Evolutionary conservation across 768 basidiomycete species (phyloP).

Genomic region (Psilocybe azurescens): DNA sequence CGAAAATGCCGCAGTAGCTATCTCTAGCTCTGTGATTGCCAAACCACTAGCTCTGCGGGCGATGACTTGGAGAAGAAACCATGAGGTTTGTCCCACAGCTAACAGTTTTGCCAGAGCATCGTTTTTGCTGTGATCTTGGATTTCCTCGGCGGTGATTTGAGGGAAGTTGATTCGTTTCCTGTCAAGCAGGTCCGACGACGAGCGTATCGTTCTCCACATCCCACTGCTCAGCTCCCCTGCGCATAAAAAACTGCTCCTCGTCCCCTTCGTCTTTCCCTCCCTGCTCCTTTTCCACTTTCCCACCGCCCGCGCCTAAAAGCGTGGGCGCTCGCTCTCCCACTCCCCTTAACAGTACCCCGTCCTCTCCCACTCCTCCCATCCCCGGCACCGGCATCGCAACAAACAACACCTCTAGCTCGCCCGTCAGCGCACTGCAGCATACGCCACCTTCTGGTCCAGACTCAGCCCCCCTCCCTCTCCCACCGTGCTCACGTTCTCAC

Average conservation of each 20-base stretch:
- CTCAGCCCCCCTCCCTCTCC: neutral
- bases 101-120: constrained; percentile 20
- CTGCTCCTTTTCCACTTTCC: too few species aligned
- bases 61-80: constrained; percentile 25
- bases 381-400: constrained; percentile 22
- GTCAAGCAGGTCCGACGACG: neutral
- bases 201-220: too few species aligned
- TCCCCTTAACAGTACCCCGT: too few species aligned
- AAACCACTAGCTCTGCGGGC: constrained; percentile 16
- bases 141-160: constrained; percentile 15
- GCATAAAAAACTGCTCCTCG: too few species aligned
- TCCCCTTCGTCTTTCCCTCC: too few species aligned
- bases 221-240: too few species aligned
- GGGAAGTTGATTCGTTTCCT: neutral
- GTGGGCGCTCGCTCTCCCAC: too few species aligned
- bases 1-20: constrained; percentile 19
- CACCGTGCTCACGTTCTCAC: too few species aligned
- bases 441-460: constrained; percentile 32
- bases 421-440: constrained; percentile 37
- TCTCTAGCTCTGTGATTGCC: constrained; percentile 23
- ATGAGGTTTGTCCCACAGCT: constrained; percentile 20
- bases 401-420: constrained; percentile 20
- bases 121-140: constrained; percentile 22
- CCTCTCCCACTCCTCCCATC: constrained; percentile 5
- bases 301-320: too few species aligned